Evolutionary conservation across 257 asterid species (phyloP), one percentile per base, ranked within the genome.

Genomic region (Nicotiana obtusifolia): DNA sequence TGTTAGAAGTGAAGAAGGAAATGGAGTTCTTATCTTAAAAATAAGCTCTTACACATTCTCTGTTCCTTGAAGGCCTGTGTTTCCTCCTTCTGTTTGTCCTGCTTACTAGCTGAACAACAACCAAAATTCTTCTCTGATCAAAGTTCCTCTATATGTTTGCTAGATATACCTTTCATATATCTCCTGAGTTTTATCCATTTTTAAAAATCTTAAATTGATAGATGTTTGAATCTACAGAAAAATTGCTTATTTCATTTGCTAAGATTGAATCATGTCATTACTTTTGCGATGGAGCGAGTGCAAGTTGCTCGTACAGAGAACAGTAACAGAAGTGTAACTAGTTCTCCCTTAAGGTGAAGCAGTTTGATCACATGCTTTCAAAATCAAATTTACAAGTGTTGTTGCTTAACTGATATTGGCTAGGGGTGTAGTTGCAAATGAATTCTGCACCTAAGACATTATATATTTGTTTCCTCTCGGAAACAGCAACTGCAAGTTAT

Each of bases 261-360:
- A 73, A 73, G 37, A 73, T 24, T 24, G 78, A 44, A 22, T 47
- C 41, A 13, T 71, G 78, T 71, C 37, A 14, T 44, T 19, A 20
- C 35, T 71, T 44, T 71, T 4, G 9, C 13, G 8, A 14, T 47
- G 60, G 61, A 47, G 35, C 5, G 61, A 22, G 59, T 71, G 61
- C 57, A 44, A 71, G 78, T 44, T 71, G 60, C 37, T 22, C 28
- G 2, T 47, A 69, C 31, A 44, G 59, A 26, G 22, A 20, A n/a
- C 77, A 22, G 37, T 71, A 44, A 57, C 9, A 47, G 78, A 71
- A 22, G 33, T 47, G 78, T 71, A 26, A 14, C 60, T 44, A 22
- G 78, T 71, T 71, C 31, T 52, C 61, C 79, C 52, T 49, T 73
- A 47, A 49, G 79, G 44, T 75, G 22, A 14, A 24, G 62, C 79